phyloP scores from a whole-genome alignment of 192 early-diverging fungal genomes.

The Backusella luteola region DNA sequence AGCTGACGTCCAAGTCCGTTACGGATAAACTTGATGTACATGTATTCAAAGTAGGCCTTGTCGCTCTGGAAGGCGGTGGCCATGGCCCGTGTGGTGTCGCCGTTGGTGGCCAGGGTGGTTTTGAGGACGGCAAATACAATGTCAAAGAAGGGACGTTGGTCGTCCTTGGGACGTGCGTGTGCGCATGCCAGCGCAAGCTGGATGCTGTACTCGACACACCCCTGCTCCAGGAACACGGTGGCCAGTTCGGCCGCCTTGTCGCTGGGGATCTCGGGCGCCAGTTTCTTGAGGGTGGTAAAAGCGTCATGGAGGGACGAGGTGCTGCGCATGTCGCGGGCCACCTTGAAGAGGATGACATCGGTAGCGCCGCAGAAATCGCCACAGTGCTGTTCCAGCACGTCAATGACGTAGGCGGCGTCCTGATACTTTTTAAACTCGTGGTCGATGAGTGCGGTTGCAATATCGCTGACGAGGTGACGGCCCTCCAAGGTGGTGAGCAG shows the following conservation, averaged over 20 bases:
- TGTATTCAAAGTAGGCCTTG: neutral
- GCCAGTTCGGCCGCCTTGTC: neutral
- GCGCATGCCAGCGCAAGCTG: neutral
- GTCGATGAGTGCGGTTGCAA: neutral
- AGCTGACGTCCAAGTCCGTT: neutral
- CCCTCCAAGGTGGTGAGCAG: slow-evolving; percentile 1
- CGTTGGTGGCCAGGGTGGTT: neutral
- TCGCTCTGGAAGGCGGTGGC: neutral
- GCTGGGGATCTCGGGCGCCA: neutral
- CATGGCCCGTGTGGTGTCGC: neutral
- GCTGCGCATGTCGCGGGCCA: neutral
- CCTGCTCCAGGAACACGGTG: neutral
- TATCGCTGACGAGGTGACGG: neutral
- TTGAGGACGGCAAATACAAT: neutral
- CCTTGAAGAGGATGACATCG: slow-evolving; percentile 7
- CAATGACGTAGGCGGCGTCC: neutral
- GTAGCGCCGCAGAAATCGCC: neutral
- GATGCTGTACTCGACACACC: neutral
- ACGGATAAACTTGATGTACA: neutral
- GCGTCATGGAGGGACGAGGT: neutral
- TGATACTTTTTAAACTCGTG: neutral
- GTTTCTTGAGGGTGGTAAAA: neutral
- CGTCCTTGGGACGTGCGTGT: neutral
- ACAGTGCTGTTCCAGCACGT: neutral
- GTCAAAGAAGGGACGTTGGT: neutral